A percentile compares a stretch with the other conserved stretches of the same genome.
These are phyloP conservation scores for Talaromyces marneffei DNA, from an alignment of 2,329 filamentous ascomycete genomes.

Conservation along the genomic window DNA sequence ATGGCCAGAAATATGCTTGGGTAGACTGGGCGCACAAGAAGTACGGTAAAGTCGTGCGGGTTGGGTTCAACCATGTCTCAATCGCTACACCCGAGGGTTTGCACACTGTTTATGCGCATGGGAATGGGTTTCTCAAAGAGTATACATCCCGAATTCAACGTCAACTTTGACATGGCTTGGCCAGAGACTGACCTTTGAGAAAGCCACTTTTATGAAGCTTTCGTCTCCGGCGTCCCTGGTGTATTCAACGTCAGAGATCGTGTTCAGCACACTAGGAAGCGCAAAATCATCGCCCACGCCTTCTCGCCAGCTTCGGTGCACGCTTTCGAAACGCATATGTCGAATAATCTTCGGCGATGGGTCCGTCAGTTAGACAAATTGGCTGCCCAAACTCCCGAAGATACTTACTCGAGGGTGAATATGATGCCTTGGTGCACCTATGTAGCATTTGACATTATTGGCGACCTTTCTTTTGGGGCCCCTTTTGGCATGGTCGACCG, in stretches of 20 bases:
- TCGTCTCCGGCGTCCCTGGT: slow-evolving; percentile 28
- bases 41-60: slow-evolving; percentile 20
- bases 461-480: slow-evolving; percentile 18
- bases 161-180: too few species aligned
- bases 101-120: slow-evolving; percentile 21
- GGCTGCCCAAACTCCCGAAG: slow-evolving; percentile 2
- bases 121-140: slow-evolving; percentile 30
- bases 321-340: slow-evolving; percentile 30
- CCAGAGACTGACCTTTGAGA: not conserved
- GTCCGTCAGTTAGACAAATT: slow-evolving; percentile 18
- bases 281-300: slow-evolving; percentile 31
- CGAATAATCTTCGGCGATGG: slow-evolving; percentile 21
- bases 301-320: slow-evolving; percentile 29
- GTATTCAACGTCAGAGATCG: slow-evolving; percentile 32
- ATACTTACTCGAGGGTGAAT: slow-evolving; percentile 9
- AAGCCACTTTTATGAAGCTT: slow-evolving; percentile 29
- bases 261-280: slow-evolving; percentile 29
- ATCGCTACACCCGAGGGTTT: slow-evolving; percentile 20
- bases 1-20: slow-evolving; percentile 23
- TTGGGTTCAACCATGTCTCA: slow-evolving; percentile 23
- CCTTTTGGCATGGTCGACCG: slow-evolving; percentile 23
- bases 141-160: slow-evolving; percentile 6
- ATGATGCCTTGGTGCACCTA: slow-evolving; percentile 21
- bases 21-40: slow-evolving; percentile 40
- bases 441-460: slow-evolving; percentile 15